Conservation (phyloP, 2,329 filamentous ascomycete species). For the Lomentospora prolificans region DNA sequence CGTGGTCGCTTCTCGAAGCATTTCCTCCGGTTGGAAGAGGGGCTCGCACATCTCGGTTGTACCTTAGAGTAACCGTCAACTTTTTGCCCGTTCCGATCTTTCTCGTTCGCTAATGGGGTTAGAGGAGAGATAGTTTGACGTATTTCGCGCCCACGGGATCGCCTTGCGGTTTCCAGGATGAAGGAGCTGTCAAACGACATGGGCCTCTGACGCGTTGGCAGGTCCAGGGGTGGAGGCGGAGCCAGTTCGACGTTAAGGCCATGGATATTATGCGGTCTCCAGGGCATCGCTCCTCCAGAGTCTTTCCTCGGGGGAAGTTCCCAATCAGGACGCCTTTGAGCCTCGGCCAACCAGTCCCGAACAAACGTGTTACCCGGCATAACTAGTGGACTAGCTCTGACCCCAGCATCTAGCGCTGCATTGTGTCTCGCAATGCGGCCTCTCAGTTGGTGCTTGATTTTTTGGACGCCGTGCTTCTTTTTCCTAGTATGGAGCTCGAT, state of each 20-base stretch:
- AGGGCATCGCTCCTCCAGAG: background rate
- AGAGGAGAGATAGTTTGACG: background rate
- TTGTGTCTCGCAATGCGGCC: background rate
- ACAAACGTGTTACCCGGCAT: background rate
- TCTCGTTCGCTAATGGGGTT: background rate
- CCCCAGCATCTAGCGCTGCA: background rate
- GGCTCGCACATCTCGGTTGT: background rate
- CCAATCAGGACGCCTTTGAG: constrained; percentile 6
- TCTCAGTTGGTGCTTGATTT: too few species aligned
- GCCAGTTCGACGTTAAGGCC: background rate
- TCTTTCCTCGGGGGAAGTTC: background rate
- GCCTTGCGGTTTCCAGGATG: background rate
- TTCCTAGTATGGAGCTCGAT: too few species aligned
- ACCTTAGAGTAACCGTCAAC: background rate
- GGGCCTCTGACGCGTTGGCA: background rate
- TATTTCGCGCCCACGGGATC: background rate
- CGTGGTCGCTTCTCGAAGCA: constrained; percentile 40
- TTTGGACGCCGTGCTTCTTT: too few species aligned
- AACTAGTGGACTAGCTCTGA: background rate
- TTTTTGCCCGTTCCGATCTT: background rate
- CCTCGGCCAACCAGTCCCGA: constrained; percentile 4
- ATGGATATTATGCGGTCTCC: constrained; percentile 2
- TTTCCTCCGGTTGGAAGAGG: constrained; percentile 9
- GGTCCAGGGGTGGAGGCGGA: background rate
- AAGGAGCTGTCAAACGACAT: constrained; percentile 6